Conservation (phyloP, 2,329 filamentous ascomycete genomes). For the Coniochaeta sp. region DNA sequence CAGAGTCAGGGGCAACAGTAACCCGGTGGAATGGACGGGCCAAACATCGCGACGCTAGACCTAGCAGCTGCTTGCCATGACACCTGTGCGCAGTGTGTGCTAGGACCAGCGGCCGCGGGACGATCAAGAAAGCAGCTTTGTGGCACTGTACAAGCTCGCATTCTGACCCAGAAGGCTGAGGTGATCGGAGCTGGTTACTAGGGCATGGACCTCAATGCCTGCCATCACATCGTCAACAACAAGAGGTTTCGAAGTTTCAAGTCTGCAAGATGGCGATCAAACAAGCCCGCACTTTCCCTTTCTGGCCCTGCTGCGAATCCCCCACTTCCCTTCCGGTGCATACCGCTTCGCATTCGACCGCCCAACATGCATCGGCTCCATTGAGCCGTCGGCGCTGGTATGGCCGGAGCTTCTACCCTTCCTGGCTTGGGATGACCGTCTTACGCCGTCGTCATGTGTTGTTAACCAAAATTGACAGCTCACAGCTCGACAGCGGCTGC, state of each 20-base stretch:
- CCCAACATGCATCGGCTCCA: no score
- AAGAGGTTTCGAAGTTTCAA: constrained; percentile 14
- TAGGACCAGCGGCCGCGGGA: no score
- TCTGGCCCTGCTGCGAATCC: constrained; percentile 10
- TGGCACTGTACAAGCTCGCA: no score
- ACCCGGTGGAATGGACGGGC: no score
- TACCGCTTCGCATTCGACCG: not conserved
- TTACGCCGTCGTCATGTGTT: no score
- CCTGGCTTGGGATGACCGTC: not conserved
- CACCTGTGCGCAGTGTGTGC: no score
- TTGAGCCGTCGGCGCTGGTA: not conserved
- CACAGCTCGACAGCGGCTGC: not conserved
- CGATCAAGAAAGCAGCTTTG: constrained; percentile 10
- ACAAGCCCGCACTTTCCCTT: constrained; percentile 16
- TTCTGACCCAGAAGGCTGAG: no score
- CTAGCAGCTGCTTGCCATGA: no score
- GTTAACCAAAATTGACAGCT: not conserved
- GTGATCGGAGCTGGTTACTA: not conserved
- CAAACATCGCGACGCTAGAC: no score
- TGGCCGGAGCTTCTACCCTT: not conserved
- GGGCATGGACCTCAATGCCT: not conserved
- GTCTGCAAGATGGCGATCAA: constrained; percentile 25
- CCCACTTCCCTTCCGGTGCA: constrained; percentile 8
- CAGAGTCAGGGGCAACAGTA: no score
- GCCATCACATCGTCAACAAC: not conserved